Percentiles rank a stretch among this genome's conserved stretches.
Evolutionary conservation across 108 stramenopile species (phyloP).

Genomic region (Nannochloropsis oceanica): DNA sequence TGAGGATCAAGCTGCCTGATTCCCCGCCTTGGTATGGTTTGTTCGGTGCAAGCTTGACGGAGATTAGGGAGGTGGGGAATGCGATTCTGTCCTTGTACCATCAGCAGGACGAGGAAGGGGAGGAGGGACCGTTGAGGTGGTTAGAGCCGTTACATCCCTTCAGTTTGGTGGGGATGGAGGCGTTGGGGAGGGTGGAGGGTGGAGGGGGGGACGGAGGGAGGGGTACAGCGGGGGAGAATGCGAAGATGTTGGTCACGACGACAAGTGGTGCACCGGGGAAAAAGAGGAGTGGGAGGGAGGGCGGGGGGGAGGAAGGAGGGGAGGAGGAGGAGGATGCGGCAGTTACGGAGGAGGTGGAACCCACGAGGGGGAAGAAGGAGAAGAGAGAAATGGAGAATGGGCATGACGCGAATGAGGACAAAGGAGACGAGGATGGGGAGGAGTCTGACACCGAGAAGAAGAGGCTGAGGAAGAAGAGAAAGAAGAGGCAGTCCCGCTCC

Average conservation of each 20-base stretch:
- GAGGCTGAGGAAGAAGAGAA: slow-evolving; percentile 10
- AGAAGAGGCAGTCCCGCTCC: slow-evolving; percentile 11
- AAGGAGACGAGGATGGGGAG: neutral
- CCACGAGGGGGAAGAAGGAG: neutral
- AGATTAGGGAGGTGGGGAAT: slow-evolving; percentile 29
- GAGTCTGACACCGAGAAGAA: neutral
- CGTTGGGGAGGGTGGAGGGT: neutral
- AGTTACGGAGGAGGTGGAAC: neutral
- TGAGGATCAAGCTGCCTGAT: slow-evolving; percentile 20
- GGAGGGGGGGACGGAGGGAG: neutral
- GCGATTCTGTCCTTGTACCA: slow-evolving; percentile 26
- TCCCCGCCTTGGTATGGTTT: slow-evolving; percentile 28
- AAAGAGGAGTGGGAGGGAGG: neutral
- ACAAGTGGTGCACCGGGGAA: neutral
- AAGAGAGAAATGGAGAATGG: neutral
- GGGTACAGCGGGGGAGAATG: neutral
- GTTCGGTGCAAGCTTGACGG: slow-evolving; percentile 18
- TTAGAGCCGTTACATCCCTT: neutral
- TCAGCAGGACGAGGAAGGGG: neutral
- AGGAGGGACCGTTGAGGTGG: neutral
- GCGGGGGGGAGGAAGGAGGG: neutral
- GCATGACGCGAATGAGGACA: slow-evolving; percentile 2
- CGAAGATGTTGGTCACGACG: neutral
- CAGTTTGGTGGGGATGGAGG: neutral
- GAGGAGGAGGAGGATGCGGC: neutral